Base-by-base conservation (phyloP, 1,284 basidiomycete genomes). In the Papiliotrema nemorosa region DNA sequence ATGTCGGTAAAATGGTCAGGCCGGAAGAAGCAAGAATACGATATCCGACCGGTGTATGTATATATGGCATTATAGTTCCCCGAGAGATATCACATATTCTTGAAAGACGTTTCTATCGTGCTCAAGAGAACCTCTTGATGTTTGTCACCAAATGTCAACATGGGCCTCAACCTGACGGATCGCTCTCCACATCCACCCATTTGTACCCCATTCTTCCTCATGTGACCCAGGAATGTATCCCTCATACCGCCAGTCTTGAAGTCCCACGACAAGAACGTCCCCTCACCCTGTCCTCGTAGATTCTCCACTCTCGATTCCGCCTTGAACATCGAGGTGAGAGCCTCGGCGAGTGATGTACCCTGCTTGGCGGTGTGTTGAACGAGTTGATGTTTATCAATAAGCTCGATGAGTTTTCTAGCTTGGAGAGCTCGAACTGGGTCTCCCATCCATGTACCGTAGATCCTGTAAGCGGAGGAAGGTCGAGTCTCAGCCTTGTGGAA, bases 201-300 rank as follows among this genome's bases (percentile, higher is more conserved):
- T 45, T 54, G 57, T 4, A 62, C 39, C 18, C 59, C 57, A 26
- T 51, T 47, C 18, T 49, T 45, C 33, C 76, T 67, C 76, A 80
- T 77, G 50, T 67, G 63, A 31, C 56, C 62, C 44, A 79, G 63
- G 52, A 80, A 75, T 41, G 49, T 44, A 58, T 81, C 79, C 22
- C 80, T 62, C 55, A 62, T 46, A n/a, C 55, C 57, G 0, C 76
- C 43, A 6, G 63, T 65, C 9, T 58, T 59, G 31, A 76, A 67
- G 61, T 81, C 79, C 59, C 75, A 81, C 0, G 79, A 74, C 54
- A 80, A 70, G 64, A 79, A 80, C 0, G 79, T 80, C 1, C 78
- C 80, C 33, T 73, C 60, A 7, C 70, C 70, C 57, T 79, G 67
- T 13, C 80, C 80, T 36, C 80, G 61, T 34, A 80, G 66, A 57